Base-by-base conservation (phyloP, 345 rosid species). In the Salix viminalis region DNA sequence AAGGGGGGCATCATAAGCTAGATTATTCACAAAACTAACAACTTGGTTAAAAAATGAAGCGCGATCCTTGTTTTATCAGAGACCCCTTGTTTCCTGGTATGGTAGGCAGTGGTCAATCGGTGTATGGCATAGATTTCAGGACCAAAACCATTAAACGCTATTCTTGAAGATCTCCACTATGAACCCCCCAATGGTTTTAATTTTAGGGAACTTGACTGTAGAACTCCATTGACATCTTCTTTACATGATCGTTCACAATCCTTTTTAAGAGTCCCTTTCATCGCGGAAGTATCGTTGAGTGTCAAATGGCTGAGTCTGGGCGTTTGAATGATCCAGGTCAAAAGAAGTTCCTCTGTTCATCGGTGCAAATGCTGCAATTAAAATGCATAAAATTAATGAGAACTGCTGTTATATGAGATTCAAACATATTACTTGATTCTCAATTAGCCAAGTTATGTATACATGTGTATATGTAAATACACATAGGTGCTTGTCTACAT, bases 341-440 rank as follows among this genome's bases (percentile, higher is more conserved):
- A 70, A 68, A 41, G 77, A 68, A 18, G 83, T 72, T 79, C 81
- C 75, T 56, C 85, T 75, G 58, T 87, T 87, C 94, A 91, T 91
- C 24, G 95, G 97, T 26, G 95, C 93, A 88, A 92, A 91, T 75
- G 97, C 97, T 92, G 88, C 84, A 71, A 76, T 32, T n/a, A n/a
- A 28, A 76, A 60, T 19, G 26, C 28, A 67, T 54, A 37, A 73
- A 21, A 65, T 73, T 62, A 32, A 56, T 77, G 39, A 79, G 76
- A 73, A 77, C 12, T 36, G 26, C 70, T 39, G 10, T 39, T 24
- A 34, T n/a, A 6, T n/a, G 41, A 18, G 6, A 67, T 54, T 76
- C 24, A 6, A 52, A 26, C 28, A 9, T 9, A 14, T 48, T 12
- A 5, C 5, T 7, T 7, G 2, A 10, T 32, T 16, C 24, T 50